phyloP scores from a whole-genome alignment of 1,284 basidiomycete species.

The Apiotrichum akiyoshidainum region DNA sequence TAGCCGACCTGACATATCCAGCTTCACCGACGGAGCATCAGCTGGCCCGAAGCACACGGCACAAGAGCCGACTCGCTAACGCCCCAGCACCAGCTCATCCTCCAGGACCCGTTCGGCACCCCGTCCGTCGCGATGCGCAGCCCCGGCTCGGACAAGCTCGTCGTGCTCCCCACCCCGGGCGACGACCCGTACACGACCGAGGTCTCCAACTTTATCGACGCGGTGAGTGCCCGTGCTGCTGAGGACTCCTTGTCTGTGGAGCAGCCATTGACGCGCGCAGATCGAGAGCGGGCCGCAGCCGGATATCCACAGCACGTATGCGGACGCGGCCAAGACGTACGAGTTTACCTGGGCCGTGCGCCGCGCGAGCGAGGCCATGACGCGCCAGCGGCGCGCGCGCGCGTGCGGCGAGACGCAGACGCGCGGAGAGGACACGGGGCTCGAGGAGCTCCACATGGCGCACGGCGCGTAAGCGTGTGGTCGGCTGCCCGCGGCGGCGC shows the following conservation, averaged over 20 bases:
- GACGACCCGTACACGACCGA: slow-evolving; percentile 53
- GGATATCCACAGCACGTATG: slow-evolving; percentile 46
- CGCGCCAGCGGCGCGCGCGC: slow-evolving; percentile 12
- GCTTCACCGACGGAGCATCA: no score
- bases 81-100: slow-evolving; percentile 37
- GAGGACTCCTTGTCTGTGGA: no score
- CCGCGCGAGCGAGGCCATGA: slow-evolving; percentile 32
- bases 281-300: slow-evolving; percentile 42
- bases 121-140: slow-evolving; percentile 47
- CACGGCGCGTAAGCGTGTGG: not conserved
- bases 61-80: not conserved
- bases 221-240: no score
- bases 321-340: slow-evolving; percentile 82
- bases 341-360: slow-evolving; percentile 54
- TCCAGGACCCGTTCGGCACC: slow-evolving; percentile 50
- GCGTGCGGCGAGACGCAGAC: slow-evolving; percentile 1
- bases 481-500: no score
- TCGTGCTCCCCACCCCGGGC: slow-evolving; percentile 31
- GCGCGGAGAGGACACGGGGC: not conserved
- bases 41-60: no score
- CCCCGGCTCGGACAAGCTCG: slow-evolving; percentile 38
- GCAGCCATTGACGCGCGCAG: slow-evolving; percentile 4
- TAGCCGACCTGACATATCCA: no score
- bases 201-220: slow-evolving; percentile 50
- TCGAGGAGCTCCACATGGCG: slow-evolving; percentile 3